A percentile compares a stretch with the other conserved stretches of the same genome.
Conservation (phyloP, 768 basidiomycete genomes). For the Termitomyces sp. region DNA sequence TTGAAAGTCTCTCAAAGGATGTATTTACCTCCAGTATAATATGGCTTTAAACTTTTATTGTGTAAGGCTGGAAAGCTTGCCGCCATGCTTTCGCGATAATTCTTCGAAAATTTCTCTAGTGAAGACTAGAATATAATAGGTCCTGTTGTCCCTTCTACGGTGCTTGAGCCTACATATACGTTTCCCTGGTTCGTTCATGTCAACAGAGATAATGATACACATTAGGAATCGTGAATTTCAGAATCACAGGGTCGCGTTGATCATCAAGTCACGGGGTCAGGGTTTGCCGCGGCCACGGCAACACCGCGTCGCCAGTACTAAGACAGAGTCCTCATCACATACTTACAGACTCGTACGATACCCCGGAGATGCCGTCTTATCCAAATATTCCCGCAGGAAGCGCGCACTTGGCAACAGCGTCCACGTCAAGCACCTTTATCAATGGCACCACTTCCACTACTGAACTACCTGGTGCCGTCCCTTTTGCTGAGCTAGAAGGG, state of each 20-base stretch:
- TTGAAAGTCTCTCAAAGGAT: no score
- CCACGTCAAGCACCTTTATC: slow-evolving; percentile 21
- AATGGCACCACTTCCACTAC: slow-evolving; percentile 11
- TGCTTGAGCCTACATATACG: not conserved
- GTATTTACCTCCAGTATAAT: no score
- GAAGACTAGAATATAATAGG: not conserved
- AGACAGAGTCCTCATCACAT: not conserved
- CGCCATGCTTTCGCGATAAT: not conserved
- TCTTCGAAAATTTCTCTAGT: not conserved
- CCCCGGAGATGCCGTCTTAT: slow-evolving; percentile 14
- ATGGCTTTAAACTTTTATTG: no score
- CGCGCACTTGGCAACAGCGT: slow-evolving; percentile 15
- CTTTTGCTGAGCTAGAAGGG: slow-evolving; percentile 40
- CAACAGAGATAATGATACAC: no score
- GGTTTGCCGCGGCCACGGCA: not conserved
- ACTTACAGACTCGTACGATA: not conserved
- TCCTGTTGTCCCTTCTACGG: not conserved
- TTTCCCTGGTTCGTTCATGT: not conserved
- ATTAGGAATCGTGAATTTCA: no score
- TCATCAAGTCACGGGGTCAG: slow-evolving; percentile 10
- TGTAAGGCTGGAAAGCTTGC: no score
- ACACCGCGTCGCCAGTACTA: not conserved
- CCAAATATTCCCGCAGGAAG: slow-evolving; percentile 13
- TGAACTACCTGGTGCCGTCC: slow-evolving; percentile 19
- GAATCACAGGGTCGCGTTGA: not conserved